These are phyloP conservation scores for Chrysoporthe deuterocubensis DNA, from an alignment of 2,329 filamentous ascomycete genomes.

Conservation along the genomic window DNA sequence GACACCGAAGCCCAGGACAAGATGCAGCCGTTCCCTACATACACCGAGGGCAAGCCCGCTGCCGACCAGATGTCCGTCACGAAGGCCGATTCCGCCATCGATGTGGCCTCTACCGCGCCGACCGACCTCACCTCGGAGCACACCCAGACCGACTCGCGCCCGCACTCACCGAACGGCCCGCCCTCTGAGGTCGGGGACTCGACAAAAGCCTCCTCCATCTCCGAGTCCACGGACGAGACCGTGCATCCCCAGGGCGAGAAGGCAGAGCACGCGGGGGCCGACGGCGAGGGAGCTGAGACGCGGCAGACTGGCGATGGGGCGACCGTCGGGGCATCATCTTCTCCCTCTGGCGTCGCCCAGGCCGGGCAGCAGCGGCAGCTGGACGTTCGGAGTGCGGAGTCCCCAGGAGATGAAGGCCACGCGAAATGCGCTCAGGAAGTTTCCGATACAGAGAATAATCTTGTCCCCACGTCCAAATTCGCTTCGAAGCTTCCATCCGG, in stretches of 20 bases:
- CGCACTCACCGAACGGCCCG: conserved; percentile 57
- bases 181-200: conserved; percentile 62
- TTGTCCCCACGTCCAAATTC: conserved; percentile 36
- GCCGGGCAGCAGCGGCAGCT: conserved; percentile 2
- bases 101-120: conserved; percentile 51
- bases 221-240: conserved; percentile 66
- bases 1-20: conserved; percentile 23
- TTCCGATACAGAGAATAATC: conserved; percentile 22
- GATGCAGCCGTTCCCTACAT: conserved; percentile 15
- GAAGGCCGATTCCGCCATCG: conserved; percentile 60
- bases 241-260: conserved; percentile 47
- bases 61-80: conserved; percentile 43
- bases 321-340: conserved; percentile 13
- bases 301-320: conserved; percentile 21
- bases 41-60: conserved; percentile 33
- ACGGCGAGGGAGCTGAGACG: conserved; percentile 21
- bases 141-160: conserved; percentile 60
- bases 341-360: conserved; percentile 10
- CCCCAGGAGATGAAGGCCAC: conserved; percentile 1
- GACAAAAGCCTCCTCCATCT: conserved; percentile 67
- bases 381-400: conserved; percentile 13
- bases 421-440: conserved; percentile 14
- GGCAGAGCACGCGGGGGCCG: conserved; percentile 23
- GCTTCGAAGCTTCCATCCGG: conserved; percentile 29
- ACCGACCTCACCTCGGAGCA: conserved; percentile 53